These are phyloP conservation scores for Aspergillus nanangensis DNA, from an alignment of 495 filamentous ascomycete species.

Conservation along the genomic window DNA sequence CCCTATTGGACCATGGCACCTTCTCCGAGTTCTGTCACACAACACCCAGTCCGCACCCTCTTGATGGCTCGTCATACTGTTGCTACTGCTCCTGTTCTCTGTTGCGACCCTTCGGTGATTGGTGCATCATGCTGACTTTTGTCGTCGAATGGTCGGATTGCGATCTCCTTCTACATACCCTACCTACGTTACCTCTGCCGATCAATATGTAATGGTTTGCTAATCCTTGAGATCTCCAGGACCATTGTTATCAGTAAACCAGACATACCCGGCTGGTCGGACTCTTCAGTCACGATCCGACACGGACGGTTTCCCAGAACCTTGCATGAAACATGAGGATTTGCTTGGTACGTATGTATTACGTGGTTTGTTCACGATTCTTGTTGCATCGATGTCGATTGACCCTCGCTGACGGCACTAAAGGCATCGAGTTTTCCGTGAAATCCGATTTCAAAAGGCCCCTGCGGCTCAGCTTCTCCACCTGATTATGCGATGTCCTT, in stretches of 20 bases:
- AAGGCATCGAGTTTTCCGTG: conserved; percentile 7
- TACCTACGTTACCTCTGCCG: not conserved
- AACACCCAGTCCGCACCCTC: not conserved
- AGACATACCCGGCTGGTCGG: not conserved
- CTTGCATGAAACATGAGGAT: conserved; percentile 16
- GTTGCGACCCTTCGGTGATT: not conserved
- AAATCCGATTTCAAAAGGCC: conserved; percentile 9
- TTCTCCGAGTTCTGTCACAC: not conserved
- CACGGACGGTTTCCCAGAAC: not conserved
- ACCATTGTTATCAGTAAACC: not conserved
- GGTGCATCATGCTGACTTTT: not conserved
- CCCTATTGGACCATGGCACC: not conserved
- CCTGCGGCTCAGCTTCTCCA: conserved; percentile 3
- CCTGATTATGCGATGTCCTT: conserved; percentile 40
- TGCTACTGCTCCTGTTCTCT: too few relatives aligned
- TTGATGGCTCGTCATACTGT: not conserved
- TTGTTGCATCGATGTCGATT: conserved; percentile 3
- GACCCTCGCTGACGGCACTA: conserved; percentile 5
- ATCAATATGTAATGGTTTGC: not conserved
- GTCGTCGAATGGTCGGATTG: not conserved
- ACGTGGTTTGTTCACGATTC: not conserved
- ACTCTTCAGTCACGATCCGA: not conserved
- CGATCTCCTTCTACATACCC: not conserved
- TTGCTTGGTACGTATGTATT: conserved; percentile 12
- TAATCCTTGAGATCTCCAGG: not conserved